phyloP scores from a whole-genome alignment of 2,329 filamentous ascomycete species.

The Daldinia sp. region DNA sequence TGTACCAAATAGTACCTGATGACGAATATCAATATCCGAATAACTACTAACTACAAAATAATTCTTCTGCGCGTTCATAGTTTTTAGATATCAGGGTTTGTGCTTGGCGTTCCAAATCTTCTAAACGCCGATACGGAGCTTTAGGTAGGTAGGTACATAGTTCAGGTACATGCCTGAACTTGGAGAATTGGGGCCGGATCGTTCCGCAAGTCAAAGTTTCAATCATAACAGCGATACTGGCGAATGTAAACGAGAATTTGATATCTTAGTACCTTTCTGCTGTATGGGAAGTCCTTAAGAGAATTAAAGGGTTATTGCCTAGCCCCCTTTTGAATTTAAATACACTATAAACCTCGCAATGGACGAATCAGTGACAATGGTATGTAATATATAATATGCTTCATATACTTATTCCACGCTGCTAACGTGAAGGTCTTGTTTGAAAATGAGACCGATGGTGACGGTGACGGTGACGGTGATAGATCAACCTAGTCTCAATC shows the following conservation, averaged over 20 bases:
- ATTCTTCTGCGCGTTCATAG: background rate
- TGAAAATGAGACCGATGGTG: constrained; percentile 34
- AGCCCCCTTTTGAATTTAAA: background rate
- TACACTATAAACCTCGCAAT: background rate
- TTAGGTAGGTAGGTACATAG: too few relatives aligned
- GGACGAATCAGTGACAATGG: background rate
- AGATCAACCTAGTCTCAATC: constrained; percentile 32
- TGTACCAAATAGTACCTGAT: background rate
- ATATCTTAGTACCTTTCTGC: background rate
- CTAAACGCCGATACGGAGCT: background rate
- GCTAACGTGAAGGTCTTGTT: constrained; percentile 27
- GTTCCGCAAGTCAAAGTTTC: background rate
- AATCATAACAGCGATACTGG: constrained; percentile 13
- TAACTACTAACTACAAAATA: background rate
- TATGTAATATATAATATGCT: constrained; percentile 4
- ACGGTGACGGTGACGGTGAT: constrained; percentile 38
- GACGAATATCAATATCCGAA: constrained; percentile 16
- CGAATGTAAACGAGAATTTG: constrained; percentile 10
- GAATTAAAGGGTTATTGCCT: background rate
- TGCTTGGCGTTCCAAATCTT: constrained; percentile 25
- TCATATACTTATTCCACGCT: constrained; percentile 18
- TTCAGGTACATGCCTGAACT: too few relatives aligned
- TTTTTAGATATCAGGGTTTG: constrained; percentile 20
- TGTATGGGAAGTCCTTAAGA: background rate
- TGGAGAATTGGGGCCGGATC: background rate